Percentiles rank a stretch among this genome's conserved stretches.
Evolutionary conservation across 1,139 yeast genomes (phyloP).

Genomic region (Suhomyces bokatorum): DNA sequence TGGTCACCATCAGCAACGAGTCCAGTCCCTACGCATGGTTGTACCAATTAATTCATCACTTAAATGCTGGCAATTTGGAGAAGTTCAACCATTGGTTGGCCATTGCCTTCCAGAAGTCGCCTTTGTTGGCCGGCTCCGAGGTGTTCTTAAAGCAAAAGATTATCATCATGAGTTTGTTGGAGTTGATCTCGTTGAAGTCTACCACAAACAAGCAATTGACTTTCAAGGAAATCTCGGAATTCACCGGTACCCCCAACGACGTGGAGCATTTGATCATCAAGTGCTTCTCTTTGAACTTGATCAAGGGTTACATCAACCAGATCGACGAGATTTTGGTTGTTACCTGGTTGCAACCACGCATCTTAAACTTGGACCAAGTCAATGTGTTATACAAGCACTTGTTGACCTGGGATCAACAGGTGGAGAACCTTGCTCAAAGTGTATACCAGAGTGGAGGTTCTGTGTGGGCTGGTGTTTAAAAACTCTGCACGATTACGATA

Average conservation of each 20-base stretch:
- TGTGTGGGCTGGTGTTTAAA: conserved; percentile 39
- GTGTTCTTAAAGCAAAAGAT: conserved; percentile 84
- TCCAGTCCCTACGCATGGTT: conserved; percentile 68
- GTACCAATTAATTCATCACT: conserved; percentile 62
- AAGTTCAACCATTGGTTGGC: conserved; percentile 55
- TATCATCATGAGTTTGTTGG: conserved; percentile 87
- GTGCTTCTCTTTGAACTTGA: conserved; percentile 79
- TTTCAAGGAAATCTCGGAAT: conserved; percentile 70
- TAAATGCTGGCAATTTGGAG: conserved; percentile 77
- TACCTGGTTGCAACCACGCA: conserved; percentile 95
- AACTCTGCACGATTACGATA: not conserved
- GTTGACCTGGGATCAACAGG: conserved; percentile 75
- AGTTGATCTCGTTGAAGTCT: conserved; percentile 78
- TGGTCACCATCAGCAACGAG: conserved; percentile 49
- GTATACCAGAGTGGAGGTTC: conserved; percentile 41
- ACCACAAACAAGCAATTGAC: conserved; percentile 71
- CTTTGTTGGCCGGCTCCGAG: conserved; percentile 60
- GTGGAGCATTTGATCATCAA: conserved; percentile 92
- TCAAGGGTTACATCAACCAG: conserved; percentile 88
- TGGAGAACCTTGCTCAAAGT: conserved; percentile 57
- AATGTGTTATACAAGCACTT: conserved; percentile 72
- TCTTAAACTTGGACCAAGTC: conserved; percentile 80
- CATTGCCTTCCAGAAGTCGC: conserved; percentile 43
- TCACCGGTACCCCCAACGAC: conserved; percentile 71
- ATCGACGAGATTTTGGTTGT: conserved; percentile 75